phyloP scores from a whole-genome alignment of 2,329 filamentous ascomycete species.

The Pseudopyrenochaeta lycopersici region DNA sequence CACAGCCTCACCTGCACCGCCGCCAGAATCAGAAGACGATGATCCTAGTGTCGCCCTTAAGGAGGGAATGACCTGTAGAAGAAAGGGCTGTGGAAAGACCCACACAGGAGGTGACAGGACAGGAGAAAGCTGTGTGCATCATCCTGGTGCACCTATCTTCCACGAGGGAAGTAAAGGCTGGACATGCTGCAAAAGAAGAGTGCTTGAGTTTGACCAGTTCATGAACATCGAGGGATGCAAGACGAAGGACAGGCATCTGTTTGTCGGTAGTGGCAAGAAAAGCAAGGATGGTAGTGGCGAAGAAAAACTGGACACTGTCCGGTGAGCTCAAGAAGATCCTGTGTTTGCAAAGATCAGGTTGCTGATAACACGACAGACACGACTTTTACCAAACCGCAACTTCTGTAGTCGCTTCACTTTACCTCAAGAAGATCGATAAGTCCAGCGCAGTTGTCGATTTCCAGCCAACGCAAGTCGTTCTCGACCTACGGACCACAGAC shows the following conservation, averaged over 20 bases:
- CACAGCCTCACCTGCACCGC: conserved; percentile 36
- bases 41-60: conserved; percentile 78
- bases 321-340: conserved; percentile 58
- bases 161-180: conserved; percentile 98
- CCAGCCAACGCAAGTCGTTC: conserved; percentile 66
- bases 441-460: conserved; percentile 78
- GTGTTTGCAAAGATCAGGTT: neutral
- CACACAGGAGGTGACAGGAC: conserved; percentile 67
- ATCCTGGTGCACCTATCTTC: conserved; percentile 91
- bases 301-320: conserved; percentile 79
- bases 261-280: conserved; percentile 78
- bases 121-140: conserved; percentile 82
- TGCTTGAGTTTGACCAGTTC: conserved; percentile 97
- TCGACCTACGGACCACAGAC: conserved; percentile 89
- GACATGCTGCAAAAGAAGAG: conserved; percentile 93
- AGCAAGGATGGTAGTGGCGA: conserved; percentile 73
- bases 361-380: conserved; percentile 60
- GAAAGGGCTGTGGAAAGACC: conserved; percentile 74
- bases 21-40: conserved; percentile 78
- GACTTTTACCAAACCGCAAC: conserved; percentile 95
- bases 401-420: conserved; percentile 88
- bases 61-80: conserved; percentile 77
- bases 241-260: conserved; percentile 83
- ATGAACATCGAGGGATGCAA: conserved; percentile 93
- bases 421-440: conserved; percentile 97